Percentiles rank a stretch among this genome's conserved stretches.
Conservation (phyloP, 345 rosid genomes). For the Eutrema japonicum region DNA sequence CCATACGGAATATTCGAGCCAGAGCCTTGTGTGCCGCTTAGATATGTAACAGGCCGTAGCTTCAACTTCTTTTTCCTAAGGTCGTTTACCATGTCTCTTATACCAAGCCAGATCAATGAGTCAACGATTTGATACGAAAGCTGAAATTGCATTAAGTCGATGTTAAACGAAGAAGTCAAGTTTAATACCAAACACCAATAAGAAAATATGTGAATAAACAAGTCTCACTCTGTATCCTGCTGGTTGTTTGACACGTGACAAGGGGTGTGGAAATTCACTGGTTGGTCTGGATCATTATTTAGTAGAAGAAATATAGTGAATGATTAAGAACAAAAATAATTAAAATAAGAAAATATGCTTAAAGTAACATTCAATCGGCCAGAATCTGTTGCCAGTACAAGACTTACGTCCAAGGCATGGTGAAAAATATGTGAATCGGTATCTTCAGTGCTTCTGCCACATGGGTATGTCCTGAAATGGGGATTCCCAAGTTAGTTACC, state of each 20-base stretch:
- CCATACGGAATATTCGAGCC: conserved; percentile 92
- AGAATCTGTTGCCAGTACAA: conserved; percentile 56
- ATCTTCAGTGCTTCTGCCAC: conserved; percentile 93
- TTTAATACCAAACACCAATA: conserved; percentile 13
- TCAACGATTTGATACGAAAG: conserved; percentile 97
- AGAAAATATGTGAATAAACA: conserved; percentile 23
- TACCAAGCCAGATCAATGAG: conserved; percentile 98
- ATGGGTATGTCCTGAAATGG: conserved; percentile 82
- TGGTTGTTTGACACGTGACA: conserved; percentile 95
- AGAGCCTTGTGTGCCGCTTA: conserved; percentile 95
- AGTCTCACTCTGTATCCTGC: conserved; percentile 94
- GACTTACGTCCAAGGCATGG: conserved; percentile 99
- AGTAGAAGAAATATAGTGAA: conserved; percentile 31
- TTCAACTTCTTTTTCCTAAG: conserved; percentile 86
- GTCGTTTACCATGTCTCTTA: conserved; percentile 96
- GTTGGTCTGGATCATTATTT: conserved; percentile 69
- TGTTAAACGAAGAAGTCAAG: conserved; percentile 16
- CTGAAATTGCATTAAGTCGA: conserved; percentile 44
- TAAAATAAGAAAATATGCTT: conserved; percentile 29
- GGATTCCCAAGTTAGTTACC: conserved; percentile 37
- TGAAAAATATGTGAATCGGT: conserved; percentile 96
- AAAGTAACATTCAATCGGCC: conserved; percentile 40
- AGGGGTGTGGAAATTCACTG: conserved; percentile 97
- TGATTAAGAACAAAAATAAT: conserved; percentile 42
- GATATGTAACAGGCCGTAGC: conserved; percentile 95